Conservation (phyloP, 345 rosid genomes). For the Gossypium australe region DNA sequence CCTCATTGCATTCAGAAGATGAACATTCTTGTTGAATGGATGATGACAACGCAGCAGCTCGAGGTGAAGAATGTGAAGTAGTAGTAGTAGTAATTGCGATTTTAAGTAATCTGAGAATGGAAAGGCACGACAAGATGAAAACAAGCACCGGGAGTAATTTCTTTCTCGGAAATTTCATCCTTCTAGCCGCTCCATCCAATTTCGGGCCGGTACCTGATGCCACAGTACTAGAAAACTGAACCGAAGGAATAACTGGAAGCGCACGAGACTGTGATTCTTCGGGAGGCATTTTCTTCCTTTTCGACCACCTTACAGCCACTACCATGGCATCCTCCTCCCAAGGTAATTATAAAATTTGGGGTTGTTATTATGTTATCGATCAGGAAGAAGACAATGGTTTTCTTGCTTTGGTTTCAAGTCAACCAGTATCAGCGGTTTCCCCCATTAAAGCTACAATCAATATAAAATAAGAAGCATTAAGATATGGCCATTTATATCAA, state of each 20-base stretch:
- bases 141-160: slow-evolving; percentile 59
- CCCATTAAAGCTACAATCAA: neutral
- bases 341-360: slow-evolving; percentile 17
- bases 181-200: slow-evolving; percentile 25
- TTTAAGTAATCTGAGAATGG: slow-evolving; percentile 57
- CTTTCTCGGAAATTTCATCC: slow-evolving; percentile 48
- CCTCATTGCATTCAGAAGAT: slow-evolving; percentile 18
- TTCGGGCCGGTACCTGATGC: slow-evolving; percentile 38
- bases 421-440: slow-evolving; percentile 11
- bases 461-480: neutral
- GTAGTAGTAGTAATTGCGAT: slow-evolving; percentile 44
- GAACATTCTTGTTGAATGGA: slow-evolving; percentile 27
- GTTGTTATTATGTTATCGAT: slow-evolving; percentile 15
- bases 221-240: slow-evolving; percentile 42
- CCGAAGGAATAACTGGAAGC: slow-evolving; percentile 35
- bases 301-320: slow-evolving; percentile 10
- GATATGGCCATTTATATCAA: slow-evolving; percentile 17
- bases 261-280: slow-evolving; percentile 36
- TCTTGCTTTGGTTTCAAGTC: slow-evolving; percentile 52
- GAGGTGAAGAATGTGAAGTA: slow-evolving; percentile 37
- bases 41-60: slow-evolving; percentile 21
- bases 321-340: slow-evolving; percentile 28
- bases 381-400: slow-evolving; percentile 39
- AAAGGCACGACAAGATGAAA: slow-evolving; percentile 51
- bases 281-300: slow-evolving; percentile 57